Conservation (phyloP, 176 grass and related monocot species). For the Calamus simplicifolius region DNA sequence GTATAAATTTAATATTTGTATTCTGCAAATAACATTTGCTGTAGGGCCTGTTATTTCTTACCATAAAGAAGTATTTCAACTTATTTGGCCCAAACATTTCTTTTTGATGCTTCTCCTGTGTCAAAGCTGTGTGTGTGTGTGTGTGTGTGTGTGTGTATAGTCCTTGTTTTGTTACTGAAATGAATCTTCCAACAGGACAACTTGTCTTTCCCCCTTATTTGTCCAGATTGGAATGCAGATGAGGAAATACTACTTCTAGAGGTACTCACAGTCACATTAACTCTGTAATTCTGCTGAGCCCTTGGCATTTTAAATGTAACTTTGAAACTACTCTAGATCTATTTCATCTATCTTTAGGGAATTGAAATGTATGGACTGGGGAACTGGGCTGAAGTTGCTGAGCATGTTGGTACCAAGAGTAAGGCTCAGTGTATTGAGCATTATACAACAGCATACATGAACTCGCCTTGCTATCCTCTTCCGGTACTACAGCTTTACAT, state of each 20-base stretch:
- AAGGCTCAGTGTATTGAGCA: slow-evolving; percentile 94
- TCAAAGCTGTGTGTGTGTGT: no score
- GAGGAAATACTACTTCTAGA: slow-evolving; percentile 98
- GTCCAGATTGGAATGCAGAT: slow-evolving; percentile 96
- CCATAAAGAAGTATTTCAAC: no score
- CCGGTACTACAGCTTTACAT: slow-evolving; percentile 39
- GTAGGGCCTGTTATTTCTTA: no score
- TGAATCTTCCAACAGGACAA: slow-evolving; percentile 69
- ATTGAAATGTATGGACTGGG: slow-evolving; percentile 99
- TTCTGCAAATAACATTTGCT: no score
- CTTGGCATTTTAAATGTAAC: no score
- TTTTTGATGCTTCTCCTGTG: no score
- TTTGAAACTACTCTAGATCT: no score
- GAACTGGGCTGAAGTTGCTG: slow-evolving; percentile 91
- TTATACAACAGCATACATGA: slow-evolving; percentile 88
- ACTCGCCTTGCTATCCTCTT: slow-evolving; percentile 95
- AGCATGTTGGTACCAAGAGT: slow-evolving; percentile 96
- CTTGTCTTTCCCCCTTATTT: slow-evolving; percentile 87
- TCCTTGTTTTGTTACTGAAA: slow-evolving; percentile 3
- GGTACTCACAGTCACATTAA: slow-evolving; percentile 26
- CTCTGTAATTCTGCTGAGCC: not conserved
- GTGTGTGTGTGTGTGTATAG: no score
- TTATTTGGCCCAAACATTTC: no score
- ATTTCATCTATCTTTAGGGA: slow-evolving; percentile 44
- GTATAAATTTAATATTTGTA: no score